Evolutionary conservation across 2,329 filamentous ascomycete species (phyloP).

Genomic region (Xylaria polymorpha): DNA sequence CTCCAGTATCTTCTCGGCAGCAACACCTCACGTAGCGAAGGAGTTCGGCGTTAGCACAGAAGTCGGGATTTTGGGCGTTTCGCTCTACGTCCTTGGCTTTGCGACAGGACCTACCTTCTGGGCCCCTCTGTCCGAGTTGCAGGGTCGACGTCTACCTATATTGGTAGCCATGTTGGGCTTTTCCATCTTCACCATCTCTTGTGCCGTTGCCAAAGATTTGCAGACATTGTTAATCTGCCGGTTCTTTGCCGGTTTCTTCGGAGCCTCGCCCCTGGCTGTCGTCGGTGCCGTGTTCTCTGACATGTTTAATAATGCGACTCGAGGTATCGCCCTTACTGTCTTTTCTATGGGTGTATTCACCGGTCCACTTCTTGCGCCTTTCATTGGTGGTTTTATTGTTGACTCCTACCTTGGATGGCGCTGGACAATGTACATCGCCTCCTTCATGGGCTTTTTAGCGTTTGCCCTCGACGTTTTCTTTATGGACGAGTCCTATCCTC

Average conservation of each 20-base stretch:
- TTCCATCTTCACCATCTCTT: constrained; percentile 73
- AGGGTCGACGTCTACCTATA: constrained; percentile 72
- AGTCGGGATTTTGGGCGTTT: constrained; percentile 73
- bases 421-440: constrained; percentile 75
- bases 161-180: constrained; percentile 74
- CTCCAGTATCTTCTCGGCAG: constrained; percentile 79
- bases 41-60: constrained; percentile 71
- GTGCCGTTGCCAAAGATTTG: constrained; percentile 74
- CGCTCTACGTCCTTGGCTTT: constrained; percentile 77
- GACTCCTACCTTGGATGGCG: constrained; percentile 75
- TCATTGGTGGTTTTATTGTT: constrained; percentile 75
- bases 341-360: constrained; percentile 73
- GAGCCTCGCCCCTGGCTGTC: constrained; percentile 74
- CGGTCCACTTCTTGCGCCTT: constrained; percentile 74
- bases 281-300: constrained; percentile 79
- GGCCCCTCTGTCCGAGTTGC: constrained; percentile 78
- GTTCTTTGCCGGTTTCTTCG: constrained; percentile 80
- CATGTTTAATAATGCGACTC: constrained; percentile 73
- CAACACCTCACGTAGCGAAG: constrained; percentile 66
- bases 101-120: constrained; percentile 73
- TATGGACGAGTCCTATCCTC: constrained; percentile 77
- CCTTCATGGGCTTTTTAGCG: constrained; percentile 72
- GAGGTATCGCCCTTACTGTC: constrained; percentile 68
- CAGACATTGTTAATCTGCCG: constrained; percentile 77
- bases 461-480: constrained; percentile 70